Percentiles rank a stretch among this genome's conserved stretches.
These are phyloP conservation scores for Bertia moriformis DNA, from an alignment of 2,329 filamentous ascomycete genomes.

Conservation along the genomic window DNA sequence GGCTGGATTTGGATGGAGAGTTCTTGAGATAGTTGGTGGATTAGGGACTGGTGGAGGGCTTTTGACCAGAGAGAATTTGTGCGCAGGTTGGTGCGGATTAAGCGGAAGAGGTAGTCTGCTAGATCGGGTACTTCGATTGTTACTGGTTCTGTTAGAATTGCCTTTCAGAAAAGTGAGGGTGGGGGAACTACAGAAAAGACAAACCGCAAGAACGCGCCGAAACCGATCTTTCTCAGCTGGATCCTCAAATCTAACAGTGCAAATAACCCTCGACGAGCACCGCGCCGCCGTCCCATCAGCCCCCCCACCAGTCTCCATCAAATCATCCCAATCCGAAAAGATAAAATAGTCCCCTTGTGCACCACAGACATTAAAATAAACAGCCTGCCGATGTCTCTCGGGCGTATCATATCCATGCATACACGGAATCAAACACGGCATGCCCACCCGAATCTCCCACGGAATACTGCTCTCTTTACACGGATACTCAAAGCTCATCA, in stretches of 20 bases:
- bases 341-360: constrained; percentile 16
- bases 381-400: constrained; percentile 18
- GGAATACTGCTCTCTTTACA: constrained; percentile 9
- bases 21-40: background rate
- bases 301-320: constrained; percentile 1
- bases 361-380: constrained; percentile 12
- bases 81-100: constrained; percentile 15
- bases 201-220: constrained; percentile 14
- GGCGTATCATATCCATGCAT: constrained; percentile 13
- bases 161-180: no score
- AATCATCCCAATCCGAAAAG: constrained; percentile 13
- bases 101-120: constrained; percentile 14
- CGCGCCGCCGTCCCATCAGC: background rate
- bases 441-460: constrained; percentile 2
- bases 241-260: constrained; percentile 10
- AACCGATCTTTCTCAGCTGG: constrained; percentile 14
- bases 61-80: constrained; percentile 3
- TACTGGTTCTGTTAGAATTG: constrained; percentile 5
- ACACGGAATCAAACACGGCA: constrained; percentile 12
- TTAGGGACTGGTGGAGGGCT: background rate
- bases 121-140: constrained; percentile 10
- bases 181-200: constrained; percentile 13
- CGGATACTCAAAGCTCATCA: constrained; percentile 8
- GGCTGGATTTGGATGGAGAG: constrained; percentile 1
- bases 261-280: constrained; percentile 10